Conservation (phyloP, 2,329 filamentous ascomycete genomes). For the Fusarium kyushuense region DNA sequence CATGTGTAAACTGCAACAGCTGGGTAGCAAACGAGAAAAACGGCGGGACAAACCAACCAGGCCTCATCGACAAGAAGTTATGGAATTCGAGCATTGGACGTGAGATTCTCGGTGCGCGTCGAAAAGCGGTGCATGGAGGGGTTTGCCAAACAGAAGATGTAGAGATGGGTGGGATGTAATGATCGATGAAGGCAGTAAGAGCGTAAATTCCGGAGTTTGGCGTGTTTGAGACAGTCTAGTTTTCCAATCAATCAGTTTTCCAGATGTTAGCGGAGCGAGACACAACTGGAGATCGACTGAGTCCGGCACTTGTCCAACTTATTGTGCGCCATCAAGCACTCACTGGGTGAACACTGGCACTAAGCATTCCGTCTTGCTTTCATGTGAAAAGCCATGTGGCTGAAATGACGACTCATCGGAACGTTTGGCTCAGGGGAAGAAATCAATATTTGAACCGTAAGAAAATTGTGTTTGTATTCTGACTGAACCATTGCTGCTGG, state of each 20-base stretch:
- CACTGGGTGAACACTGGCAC: not conserved
- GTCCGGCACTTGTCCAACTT: slow-evolving; percentile 7
- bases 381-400: slow-evolving; percentile 24
- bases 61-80: slow-evolving; percentile 38
- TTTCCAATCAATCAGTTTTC: slow-evolving; percentile 13
- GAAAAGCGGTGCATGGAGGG: slow-evolving; percentile 1
- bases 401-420: slow-evolving; percentile 17
- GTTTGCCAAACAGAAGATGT: slow-evolving; percentile 14
- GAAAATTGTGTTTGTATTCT: slow-evolving; percentile 45
- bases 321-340: slow-evolving; percentile 1
- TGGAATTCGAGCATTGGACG: slow-evolving; percentile 20
- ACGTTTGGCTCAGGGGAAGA: slow-evolving; percentile 24
- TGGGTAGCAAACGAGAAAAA: slow-evolving; percentile 49
- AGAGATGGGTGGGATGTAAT: slow-evolving; percentile 7
- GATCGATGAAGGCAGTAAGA: not conserved
- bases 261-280: slow-evolving; percentile 1
- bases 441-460: slow-evolving; percentile 26
- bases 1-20: slow-evolving; percentile 52
- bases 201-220: slow-evolving; percentile 22
- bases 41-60: slow-evolving; percentile 26
- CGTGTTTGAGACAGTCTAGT: slow-evolving; percentile 25
- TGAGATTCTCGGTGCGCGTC: slow-evolving; percentile 13
- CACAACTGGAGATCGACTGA: slow-evolving; percentile 10
- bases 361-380: slow-evolving; percentile 29
- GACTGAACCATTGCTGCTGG: slow-evolving; percentile 47